A percentile compares a stretch with the other conserved stretches of the same genome.
These are phyloP conservation scores for Luffa acutangula DNA, from an alignment of 306 rosid species.

Conservation along the genomic window DNA sequence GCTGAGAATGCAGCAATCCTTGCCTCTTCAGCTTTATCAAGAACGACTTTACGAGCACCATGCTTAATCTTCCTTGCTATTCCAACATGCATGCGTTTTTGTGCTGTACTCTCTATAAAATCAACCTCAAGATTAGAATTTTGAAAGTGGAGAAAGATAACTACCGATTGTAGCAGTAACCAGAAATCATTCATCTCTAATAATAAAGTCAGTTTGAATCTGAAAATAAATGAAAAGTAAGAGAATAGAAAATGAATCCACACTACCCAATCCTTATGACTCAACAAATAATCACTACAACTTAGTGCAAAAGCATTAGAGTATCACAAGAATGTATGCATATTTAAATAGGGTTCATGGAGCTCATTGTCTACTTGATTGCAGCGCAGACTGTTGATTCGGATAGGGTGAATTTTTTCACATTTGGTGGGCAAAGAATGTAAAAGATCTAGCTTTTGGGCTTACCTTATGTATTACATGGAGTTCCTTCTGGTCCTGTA, in stretches of 20 bases:
- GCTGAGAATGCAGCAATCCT: conserved; percentile 81
- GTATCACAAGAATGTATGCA: background rate
- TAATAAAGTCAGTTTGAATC: background rate
- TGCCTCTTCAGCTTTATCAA: conserved; percentile 97
- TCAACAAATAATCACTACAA: background rate
- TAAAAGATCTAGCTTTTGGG: background rate
- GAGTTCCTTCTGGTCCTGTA: background rate
- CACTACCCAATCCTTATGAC: background rate
- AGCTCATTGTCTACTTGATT: background rate
- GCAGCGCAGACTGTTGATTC: background rate
- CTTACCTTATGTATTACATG: background rate
- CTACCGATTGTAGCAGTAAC: background rate
- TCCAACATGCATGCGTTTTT: conserved; percentile 63
- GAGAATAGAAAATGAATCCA: background rate
- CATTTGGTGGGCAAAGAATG: background rate
- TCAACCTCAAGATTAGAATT: conserved; percentile 15
- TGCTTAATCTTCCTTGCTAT: conserved; percentile 90
- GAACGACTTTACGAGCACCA: conserved; percentile 87
- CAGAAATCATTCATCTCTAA: background rate
- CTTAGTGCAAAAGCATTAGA: background rate
- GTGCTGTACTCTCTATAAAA: conserved; percentile 49
- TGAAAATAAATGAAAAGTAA: background rate
- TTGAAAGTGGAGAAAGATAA: conserved; percentile 1
- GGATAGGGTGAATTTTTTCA: background rate
- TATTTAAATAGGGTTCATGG: background rate